A percentile compares a stretch with the other conserved stretches of the same genome.
phyloP scores from a whole-genome alignment of 495 filamentous ascomycete species.

The Cenococcum geophilum region DNA sequence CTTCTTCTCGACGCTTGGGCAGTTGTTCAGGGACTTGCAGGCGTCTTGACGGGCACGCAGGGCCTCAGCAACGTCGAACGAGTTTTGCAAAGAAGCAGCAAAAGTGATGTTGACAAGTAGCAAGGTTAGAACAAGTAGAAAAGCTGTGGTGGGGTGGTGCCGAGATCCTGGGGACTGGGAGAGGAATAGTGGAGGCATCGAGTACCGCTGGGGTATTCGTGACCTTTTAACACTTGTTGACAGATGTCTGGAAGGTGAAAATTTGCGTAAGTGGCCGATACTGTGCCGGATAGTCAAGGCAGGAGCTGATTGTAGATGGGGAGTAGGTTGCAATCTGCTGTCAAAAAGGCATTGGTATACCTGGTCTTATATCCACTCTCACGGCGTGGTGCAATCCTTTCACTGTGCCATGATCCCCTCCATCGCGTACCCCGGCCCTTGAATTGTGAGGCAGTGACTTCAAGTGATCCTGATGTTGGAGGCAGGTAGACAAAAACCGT shows the following conservation, averaged over 20 bases:
- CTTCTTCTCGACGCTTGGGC: slow-evolving; percentile 14
- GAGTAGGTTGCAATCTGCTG: background rate
- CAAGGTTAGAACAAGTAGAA: slow-evolving; percentile 12
- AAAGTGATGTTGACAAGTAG: slow-evolving; percentile 11
- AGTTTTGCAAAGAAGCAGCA: slow-evolving; percentile 22
- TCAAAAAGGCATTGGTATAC: background rate
- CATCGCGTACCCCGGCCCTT: background rate
- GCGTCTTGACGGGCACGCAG: slow-evolving; percentile 16
- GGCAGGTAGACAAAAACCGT: too few species aligned
- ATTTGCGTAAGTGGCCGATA: background rate
- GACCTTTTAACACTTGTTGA: background rate
- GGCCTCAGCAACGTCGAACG: slow-evolving; percentile 22
- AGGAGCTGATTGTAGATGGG: background rate
- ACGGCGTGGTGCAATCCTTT: background rate
- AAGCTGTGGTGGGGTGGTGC: background rate
- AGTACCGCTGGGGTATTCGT: background rate
- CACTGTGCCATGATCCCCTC: background rate
- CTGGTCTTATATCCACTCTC: background rate
- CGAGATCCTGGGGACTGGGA: background rate
- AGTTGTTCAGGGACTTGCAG: slow-evolving; percentile 24
- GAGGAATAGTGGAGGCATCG: background rate
- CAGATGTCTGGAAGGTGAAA: background rate
- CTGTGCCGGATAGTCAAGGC: background rate
- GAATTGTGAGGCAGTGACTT: background rate
- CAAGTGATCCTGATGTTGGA: background rate